Evolutionary conservation across 129 eudicot genomes (phyloP).

Genomic region (Smallanthus sonchifolius): DNA sequence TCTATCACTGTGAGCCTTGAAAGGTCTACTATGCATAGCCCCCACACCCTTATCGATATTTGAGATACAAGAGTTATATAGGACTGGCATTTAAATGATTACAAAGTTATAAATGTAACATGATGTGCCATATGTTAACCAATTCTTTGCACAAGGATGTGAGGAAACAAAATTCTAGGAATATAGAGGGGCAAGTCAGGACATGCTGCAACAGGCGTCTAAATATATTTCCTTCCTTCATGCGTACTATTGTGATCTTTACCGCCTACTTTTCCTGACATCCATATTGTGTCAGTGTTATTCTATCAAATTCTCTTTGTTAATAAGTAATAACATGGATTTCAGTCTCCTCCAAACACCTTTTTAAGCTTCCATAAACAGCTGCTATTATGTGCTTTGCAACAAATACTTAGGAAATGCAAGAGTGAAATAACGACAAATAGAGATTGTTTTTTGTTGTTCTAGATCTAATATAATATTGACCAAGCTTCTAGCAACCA

Average conservation of each 20-base stretch:
- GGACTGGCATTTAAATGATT: neutral
- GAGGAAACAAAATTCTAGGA: neutral
- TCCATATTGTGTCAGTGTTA: neutral
- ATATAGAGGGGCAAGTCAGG: neutral
- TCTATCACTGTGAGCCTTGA: neutral
- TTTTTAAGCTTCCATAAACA: neutral
- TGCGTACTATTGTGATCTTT: neutral
- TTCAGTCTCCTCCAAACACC: neutral
- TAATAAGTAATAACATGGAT: neutral
- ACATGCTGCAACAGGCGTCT: neutral
- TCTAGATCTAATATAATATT: neutral
- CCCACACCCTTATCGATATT: neutral
- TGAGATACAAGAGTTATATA: neutral
- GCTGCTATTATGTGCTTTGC: neutral
- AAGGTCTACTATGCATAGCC: conserved; percentile 7
- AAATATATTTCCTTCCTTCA: neutral
- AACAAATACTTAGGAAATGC: neutral
- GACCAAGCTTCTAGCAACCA: neutral
- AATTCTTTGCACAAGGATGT: neutral
- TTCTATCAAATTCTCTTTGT: neutral
- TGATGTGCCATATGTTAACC: neutral
- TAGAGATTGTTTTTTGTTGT: neutral
- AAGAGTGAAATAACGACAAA: neutral
- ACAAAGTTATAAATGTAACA: neutral
- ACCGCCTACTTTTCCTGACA: neutral